A percentile compares a stretch with the other conserved stretches of the same genome.
Evolutionary conservation across 371 early-diverging fungal genomes (phyloP).

Genomic region (Thermomucor indicae-seudaticae): DNA sequence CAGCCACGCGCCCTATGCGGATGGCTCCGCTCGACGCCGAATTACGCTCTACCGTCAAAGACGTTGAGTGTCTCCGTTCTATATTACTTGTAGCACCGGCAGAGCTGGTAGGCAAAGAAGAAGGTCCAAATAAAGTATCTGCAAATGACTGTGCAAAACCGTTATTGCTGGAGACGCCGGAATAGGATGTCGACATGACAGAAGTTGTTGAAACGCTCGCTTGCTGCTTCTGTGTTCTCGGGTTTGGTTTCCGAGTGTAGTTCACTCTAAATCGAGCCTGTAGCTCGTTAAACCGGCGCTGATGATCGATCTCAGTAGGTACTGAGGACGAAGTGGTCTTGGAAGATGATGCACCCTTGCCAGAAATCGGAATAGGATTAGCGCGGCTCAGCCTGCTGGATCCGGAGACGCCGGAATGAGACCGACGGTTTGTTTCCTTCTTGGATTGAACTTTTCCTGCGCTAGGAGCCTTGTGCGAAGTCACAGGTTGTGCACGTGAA

Average conservation of each 20-base stretch:
- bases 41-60: constrained; percentile 1
- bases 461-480: no score
- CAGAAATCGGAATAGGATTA: constrained; percentile 1
- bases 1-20: neutral
- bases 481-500: no score
- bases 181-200: neutral
- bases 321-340: constrained; percentile 8
- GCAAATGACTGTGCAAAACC: neutral
- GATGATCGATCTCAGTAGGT: constrained; percentile 21
- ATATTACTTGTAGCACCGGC: neutral
- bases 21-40: neutral
- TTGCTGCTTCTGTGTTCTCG: neutral
- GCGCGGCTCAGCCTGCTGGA: neutral
- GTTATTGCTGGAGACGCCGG: neutral
- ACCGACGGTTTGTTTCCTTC: neutral
- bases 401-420: neutral
- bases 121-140: neutral
- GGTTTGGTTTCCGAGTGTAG: constrained; percentile 22
- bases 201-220: neutral
- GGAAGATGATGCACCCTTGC: neutral
- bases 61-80: constrained; percentile 4
- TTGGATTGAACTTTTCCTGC: neutral
- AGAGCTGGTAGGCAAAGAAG: neutral
- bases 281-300: constrained; percentile 22
- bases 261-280: constrained; percentile 32